Evolutionary conservation across 352 stramenopile genomes (phyloP).

Genomic region (Ophiocytium majus): DNA sequence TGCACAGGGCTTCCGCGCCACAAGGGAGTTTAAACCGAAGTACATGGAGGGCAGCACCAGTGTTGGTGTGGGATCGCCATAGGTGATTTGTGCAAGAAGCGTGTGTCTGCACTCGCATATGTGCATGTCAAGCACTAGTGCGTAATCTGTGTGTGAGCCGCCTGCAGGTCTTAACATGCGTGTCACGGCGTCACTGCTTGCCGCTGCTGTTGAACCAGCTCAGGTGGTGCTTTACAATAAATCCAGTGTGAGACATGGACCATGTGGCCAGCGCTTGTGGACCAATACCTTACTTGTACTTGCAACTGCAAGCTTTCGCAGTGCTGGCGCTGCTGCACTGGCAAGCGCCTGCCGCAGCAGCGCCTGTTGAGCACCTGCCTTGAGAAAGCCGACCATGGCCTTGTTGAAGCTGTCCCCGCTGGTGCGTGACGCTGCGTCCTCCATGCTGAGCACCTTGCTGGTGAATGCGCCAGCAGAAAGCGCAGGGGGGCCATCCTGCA

Average conservation of each 20-base stretch:
- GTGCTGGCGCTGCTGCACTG: neutral
- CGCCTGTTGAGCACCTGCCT: neutral
- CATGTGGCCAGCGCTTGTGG: neutral
- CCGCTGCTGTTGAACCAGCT: neutral
- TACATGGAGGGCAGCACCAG: too few species aligned
- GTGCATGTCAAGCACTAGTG: too few species aligned
- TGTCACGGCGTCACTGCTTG: too few species aligned
- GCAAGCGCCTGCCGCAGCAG: neutral
- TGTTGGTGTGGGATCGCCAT: too few species aligned
- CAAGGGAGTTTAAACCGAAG: too few species aligned
- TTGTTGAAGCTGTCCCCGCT: constrained; percentile 14
- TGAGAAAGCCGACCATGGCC: constrained; percentile 16
- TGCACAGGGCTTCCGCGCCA: too few species aligned
- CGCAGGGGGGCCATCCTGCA: neutral
- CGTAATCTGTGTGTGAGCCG: too few species aligned
- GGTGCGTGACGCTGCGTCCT: constrained; percentile 3
- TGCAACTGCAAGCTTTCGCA: neutral
- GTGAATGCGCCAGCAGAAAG: too few species aligned
- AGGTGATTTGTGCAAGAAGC: too few species aligned
- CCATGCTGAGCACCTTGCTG: neutral
- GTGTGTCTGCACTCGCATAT: too few species aligned
- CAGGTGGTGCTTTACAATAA: neutral
- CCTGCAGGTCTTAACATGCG: too few species aligned
- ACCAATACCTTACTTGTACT: neutral
- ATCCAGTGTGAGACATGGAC: neutral